Base-by-base conservation (phyloP, 2,329 filamentous ascomycete genomes). In the Leptographium flavum region DNA sequence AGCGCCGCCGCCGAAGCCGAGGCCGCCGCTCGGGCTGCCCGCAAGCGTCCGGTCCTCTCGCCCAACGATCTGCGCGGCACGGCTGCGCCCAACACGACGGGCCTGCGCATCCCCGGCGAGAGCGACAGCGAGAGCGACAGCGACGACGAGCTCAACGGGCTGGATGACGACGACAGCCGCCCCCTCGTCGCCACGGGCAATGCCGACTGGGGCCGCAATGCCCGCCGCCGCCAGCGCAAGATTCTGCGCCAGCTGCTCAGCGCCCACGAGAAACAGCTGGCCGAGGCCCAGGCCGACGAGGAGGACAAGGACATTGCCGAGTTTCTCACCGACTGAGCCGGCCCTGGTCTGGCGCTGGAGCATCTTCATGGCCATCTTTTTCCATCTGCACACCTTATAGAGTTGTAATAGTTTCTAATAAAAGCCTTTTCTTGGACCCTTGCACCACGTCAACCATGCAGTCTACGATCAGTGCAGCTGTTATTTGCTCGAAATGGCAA, bases 241-340 rank as follows among this genome's bases (percentile, higher is more conserved):
- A 70, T 82, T 60, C 65, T 83, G 49, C 78, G 77, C 67, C 73
- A 77, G 56, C 58, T 82, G 55, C 60, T 84, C 49, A 77, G 79
- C 54, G 72, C 69, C 40, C 69, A 77, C 52, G 80, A 83, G 63
- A 67, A 74, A 63, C 61, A 63, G 55, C 61, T 74, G 53, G 66
- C 71, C 52, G 70, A 76, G 54, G 58, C 65, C 42, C 60, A 66
- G 48, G 77, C 80, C 53, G 75, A 80, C 47, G 71, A 83, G 52
- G 76, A 81, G 49, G 81, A 86, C 59, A 81, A 83, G 63, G 81
- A 87, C 59, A 81, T 88, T 53, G 73, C 78, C 57, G 79, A 87
- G 61, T 76, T 81, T 55, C 60, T 87, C 59, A 69, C 74, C 54
- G 70, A 77, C 56, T 71, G 62, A 39, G 7, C n/a, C n/a, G 30